Percentiles rank a stretch among this genome's conserved stretches.
Conservation (phyloP, 2,329 filamentous ascomycete genomes). For the Bipolaris gigantea region DNA sequence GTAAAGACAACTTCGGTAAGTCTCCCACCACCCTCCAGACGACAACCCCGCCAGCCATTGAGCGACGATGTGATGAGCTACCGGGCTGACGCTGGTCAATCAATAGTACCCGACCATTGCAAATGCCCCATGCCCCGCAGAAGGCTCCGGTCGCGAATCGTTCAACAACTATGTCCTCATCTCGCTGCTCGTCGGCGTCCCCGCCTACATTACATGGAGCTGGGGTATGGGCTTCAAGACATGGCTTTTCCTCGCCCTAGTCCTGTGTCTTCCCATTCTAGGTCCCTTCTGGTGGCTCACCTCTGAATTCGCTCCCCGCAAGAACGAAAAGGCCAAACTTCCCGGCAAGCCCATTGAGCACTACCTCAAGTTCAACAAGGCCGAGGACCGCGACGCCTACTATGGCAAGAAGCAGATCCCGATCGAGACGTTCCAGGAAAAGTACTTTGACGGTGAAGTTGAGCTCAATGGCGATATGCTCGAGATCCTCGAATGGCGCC, state of each 20-base stretch:
- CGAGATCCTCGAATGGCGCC: conserved; percentile 87
- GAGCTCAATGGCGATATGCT: conserved; percentile 93
- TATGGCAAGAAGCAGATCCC: conserved; percentile 78
- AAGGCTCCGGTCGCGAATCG: conserved; percentile 77
- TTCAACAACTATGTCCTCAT: conserved; percentile 85
- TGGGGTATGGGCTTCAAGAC: conserved; percentile 85
- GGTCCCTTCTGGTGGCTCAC: conserved; percentile 78
- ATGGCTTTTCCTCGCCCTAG: conserved; percentile 78
- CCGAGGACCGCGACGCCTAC: conserved; percentile 66
- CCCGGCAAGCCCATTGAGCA: conserved; percentile 87
- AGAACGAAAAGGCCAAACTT: conserved; percentile 87
- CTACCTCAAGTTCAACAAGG: conserved; percentile 80
- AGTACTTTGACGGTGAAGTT: conserved; percentile 94
- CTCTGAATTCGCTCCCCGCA: conserved; percentile 81
- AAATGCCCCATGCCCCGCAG: conserved; percentile 90
- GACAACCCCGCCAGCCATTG: conserved; percentile 38
- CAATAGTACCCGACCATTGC: conserved; percentile 81
- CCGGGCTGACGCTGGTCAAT: conserved; percentile 27
- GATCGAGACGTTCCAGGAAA: conserved; percentile 93
- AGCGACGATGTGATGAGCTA: conserved; percentile 19
- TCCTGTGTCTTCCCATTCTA: conserved; percentile 79
- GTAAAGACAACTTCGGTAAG: conserved; percentile 64
- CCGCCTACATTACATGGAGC: conserved; percentile 80
- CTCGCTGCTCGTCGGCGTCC: conserved; percentile 68
- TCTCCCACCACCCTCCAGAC: conserved; percentile 15